Conservation (phyloP, 2,329 filamentous ascomycete genomes). For the Trichoderma arundinaceum region DNA sequence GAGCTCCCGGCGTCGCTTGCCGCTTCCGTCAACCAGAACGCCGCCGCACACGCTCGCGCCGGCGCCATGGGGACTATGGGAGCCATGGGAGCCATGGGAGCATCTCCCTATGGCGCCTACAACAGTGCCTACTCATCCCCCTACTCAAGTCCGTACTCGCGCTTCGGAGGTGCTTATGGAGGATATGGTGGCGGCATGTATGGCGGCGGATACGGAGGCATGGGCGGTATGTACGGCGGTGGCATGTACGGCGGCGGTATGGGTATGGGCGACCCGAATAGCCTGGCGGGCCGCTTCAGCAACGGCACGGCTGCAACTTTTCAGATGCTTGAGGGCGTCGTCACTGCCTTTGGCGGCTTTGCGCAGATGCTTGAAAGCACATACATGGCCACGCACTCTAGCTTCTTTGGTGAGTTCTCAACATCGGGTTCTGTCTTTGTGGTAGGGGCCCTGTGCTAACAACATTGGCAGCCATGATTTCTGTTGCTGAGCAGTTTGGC, state of each 20-base stretch:
- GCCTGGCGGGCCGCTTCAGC: slow-evolving; percentile 91
- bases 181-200: slow-evolving; percentile 47
- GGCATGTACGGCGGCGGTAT: slow-evolving; percentile 52
- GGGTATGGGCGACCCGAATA: slow-evolving; percentile 82
- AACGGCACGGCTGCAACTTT: slow-evolving; percentile 97
- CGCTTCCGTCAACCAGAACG: slow-evolving; percentile 84
- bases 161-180: slow-evolving; percentile 50
- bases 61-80: slow-evolving; percentile 39
- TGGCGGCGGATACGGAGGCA: slow-evolving; percentile 45
- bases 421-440: neutral
- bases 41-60: slow-evolving; percentile 71
- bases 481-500: slow-evolving; percentile 95
- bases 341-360: slow-evolving; percentile 95
- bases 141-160: slow-evolving; percentile 51
- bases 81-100: slow-evolving; percentile 57
- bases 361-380: slow-evolving; percentile 99
- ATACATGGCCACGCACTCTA: slow-evolving; percentile 99
- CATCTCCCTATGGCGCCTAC: slow-evolving; percentile 57
- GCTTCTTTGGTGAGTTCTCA: slow-evolving; percentile 81
- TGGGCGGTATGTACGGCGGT: slow-evolving; percentile 52
- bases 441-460: neutral
- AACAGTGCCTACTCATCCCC: slow-evolving; percentile 48
- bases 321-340: slow-evolving; percentile 96
- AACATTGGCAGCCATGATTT: slow-evolving; percentile 79
- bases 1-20: slow-evolving; percentile 79